These are phyloP conservation scores for Teunomyces gatunensis DNA, from an alignment of 805 yeast species.

Conservation along the genomic window DNA sequence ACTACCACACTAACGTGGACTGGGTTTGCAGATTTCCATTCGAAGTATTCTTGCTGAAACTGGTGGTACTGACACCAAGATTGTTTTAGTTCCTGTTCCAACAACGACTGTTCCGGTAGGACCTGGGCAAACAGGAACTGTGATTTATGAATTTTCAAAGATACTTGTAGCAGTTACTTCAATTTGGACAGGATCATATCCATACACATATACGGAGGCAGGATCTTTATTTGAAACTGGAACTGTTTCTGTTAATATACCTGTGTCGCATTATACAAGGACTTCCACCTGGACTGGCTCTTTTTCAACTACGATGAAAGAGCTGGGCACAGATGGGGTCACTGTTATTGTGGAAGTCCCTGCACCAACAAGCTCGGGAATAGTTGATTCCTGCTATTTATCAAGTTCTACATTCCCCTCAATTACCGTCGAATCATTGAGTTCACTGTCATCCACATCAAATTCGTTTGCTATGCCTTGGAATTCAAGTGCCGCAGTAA, in stretches of 20 bases:
- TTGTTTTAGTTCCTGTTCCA: slow-evolving; percentile 2
- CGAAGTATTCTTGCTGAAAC: neutral
- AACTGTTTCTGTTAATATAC: slow-evolving; percentile 9
- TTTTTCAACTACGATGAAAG: neutral
- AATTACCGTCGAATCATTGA: neutral
- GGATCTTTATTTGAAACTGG: slow-evolving; percentile 7
- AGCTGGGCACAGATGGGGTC: slow-evolving; percentile 3
- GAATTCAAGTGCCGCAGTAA: neutral
- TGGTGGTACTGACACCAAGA: slow-evolving; percentile 1
- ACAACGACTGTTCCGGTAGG: slow-evolving; percentile 3
- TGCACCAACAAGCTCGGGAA: neutral
- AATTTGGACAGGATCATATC: slow-evolving; percentile 11
- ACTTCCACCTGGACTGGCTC: slow-evolving; percentile 12
- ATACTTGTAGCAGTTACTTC: slow-evolving; percentile 9
- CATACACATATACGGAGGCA: slow-evolving; percentile 6
- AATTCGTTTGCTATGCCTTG: neutral
- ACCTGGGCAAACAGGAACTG: slow-evolving; percentile 3
- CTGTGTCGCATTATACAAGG: slow-evolving; percentile 6
- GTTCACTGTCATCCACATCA: neutral
- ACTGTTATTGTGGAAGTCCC: slow-evolving; percentile 14
- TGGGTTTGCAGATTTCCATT: slow-evolving; percentile 6
- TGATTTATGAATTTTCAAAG: slow-evolving; percentile 10
- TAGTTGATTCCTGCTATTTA: too few species aligned
- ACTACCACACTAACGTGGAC: slow-evolving; percentile 10
- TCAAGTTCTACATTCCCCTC: neutral